Evolutionary conservation across 208 protist species (phyloP).

Genomic region (Trypanosoma platydactyli): DNA sequence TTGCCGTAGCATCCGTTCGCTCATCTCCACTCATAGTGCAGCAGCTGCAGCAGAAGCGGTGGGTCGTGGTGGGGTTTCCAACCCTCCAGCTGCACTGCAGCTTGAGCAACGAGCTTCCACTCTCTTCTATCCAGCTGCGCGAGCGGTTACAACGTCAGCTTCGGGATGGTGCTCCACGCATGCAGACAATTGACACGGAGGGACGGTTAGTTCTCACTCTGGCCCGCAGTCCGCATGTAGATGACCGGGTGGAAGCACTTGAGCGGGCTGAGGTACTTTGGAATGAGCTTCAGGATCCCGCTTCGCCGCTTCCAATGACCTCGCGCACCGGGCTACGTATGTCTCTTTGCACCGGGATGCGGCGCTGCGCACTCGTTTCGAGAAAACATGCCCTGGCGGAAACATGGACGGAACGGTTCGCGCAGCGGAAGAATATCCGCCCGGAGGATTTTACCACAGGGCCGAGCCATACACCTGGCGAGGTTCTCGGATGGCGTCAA

Average conservation of each 20-base stretch:
- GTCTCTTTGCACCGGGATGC: conserved; percentile 65
- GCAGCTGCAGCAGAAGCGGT: conserved; percentile 30
- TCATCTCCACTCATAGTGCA: conserved; percentile 18
- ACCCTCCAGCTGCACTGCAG: conserved; percentile 8
- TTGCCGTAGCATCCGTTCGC: not conserved
- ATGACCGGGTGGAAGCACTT: conserved; percentile 72
- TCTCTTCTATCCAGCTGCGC: conserved; percentile 26
- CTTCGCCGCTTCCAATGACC: conserved; percentile 43
- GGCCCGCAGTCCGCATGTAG: conserved; percentile 39
- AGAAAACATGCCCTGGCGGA: conserved; percentile 46
- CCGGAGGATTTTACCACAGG: conserved; percentile 62
- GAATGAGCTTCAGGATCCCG: conserved; percentile 49
- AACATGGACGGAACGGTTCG: conserved; percentile 74
- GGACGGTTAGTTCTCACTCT: conserved; percentile 63
- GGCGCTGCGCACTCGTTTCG: conserved; percentile 70
- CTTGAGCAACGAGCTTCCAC: conserved; percentile 13
- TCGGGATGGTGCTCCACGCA: conserved; percentile 19
- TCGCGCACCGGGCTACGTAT: conserved; percentile 67
- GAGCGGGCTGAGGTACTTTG: conserved; percentile 67
- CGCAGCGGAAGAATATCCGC: conserved; percentile 42
- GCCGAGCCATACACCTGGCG: conserved; percentile 8
- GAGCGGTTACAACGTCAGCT: conserved; percentile 19
- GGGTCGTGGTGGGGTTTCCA: conserved; percentile 1
- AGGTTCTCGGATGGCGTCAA: conserved; percentile 20
- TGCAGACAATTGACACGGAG: conserved; percentile 64